Evolutionary conservation across 2,329 filamentous ascomycete genomes (phyloP), one percentile per base, ranked within the genome.

Genomic region (Fusarium sp.): DNA sequence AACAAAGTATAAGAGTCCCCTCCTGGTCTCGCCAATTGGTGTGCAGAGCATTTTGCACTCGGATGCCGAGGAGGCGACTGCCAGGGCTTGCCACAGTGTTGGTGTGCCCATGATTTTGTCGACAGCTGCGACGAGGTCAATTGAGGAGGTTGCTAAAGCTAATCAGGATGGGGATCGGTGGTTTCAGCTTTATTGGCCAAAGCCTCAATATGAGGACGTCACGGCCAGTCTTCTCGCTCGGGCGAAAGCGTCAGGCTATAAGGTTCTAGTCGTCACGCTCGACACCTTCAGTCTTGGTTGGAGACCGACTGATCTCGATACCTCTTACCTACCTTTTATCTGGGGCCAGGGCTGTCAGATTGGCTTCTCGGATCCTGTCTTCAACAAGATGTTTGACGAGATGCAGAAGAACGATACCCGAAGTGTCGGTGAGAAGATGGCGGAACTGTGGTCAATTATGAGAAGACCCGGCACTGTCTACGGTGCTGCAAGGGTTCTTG

Each of bases 231-330:
- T 94, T 18, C 83, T 94, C 7, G 76, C 79, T 2, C 85, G 91
- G 1, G 92, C 91, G 1, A 88, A 88, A 74, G 82, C 80, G 1
- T 85, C 82, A 32, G 91, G 91, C 2, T 94, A 85, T 79, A 85
- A 84, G 34, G 90, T 89, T 1, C 83, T 94, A 0, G 87, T 94
- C 9, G 89, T 94, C 1, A 94, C 92, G 0, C 82, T 93, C 0
- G 92, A 94, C 77, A 93, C 91, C 0, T 92, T 88, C 79, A 85
- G 85, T 15, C 83, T 94, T 38, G 87, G 86, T 1, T 94, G 91
- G 91, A 83, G 92, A 40, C 91, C 91, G 0, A 84, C 82, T 0
- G 91, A 93, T 74, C 84, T 93, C 7, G 90, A 92, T 68, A 84
- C 85, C 16, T 87, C 83, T 5, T 91, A 88, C 72, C 73, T 89